Conservation (phyloP, 352 stramenopile species). For the Globisporangium alternatum region DNA sequence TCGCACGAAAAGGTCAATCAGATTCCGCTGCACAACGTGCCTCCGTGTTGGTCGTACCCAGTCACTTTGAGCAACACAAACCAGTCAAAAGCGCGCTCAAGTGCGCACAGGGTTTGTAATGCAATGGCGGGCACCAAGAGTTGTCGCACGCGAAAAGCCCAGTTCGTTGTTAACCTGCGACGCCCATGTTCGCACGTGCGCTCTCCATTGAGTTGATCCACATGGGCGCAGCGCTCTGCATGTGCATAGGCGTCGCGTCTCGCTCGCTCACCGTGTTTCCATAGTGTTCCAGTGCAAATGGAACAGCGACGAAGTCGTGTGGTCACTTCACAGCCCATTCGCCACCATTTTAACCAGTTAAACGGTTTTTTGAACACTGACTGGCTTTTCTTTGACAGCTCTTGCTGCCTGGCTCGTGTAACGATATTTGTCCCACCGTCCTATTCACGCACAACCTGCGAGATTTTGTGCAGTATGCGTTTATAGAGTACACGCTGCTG, state of each 20-base stretch:
- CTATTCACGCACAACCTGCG: not conserved
- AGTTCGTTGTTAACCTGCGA: not conserved
- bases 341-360: too few relatives aligned
- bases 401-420: slow-evolving; percentile 7
- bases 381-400: slow-evolving; percentile 3
- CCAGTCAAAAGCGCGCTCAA: too few relatives aligned
- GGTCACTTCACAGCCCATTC: too few relatives aligned
- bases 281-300: not conserved
- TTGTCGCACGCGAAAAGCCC: not conserved
- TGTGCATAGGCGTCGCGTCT: not conserved
- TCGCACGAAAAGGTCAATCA: too few relatives aligned
- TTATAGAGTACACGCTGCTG: not conserved
- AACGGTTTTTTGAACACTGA: not conserved
- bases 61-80: too few relatives aligned
- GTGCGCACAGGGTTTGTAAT: too few relatives aligned
- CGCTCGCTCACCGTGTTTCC: not conserved
- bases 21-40: too few relatives aligned
- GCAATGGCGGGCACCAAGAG: too few relatives aligned
- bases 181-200: not conserved
- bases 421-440: slow-evolving; percentile 18
- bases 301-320: not conserved
- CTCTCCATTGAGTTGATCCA: not conserved
- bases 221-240: not conserved
- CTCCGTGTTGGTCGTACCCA: too few relatives aligned
- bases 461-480: not conserved